Evolutionary conservation across 2,329 filamentous ascomycete species (phyloP).

Genomic region (Fusarium anthophilum): DNA sequence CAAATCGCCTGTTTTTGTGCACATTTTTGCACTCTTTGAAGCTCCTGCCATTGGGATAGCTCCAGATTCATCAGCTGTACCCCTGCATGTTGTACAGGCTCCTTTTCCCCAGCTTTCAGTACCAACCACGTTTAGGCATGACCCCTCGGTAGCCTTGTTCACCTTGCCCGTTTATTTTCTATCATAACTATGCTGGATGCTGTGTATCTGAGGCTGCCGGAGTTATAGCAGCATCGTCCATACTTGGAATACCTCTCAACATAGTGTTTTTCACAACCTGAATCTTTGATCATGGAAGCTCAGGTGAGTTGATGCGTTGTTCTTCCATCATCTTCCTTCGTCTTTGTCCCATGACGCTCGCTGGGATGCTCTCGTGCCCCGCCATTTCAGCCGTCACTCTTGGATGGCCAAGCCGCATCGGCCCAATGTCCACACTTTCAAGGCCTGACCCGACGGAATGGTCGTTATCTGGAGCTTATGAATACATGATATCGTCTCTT

Average conservation of each 20-base stretch:
- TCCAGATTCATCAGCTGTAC: constrained; percentile 16
- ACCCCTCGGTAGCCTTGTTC: constrained; percentile 53
- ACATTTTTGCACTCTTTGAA: neutral
- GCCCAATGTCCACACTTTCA: constrained; percentile 29
- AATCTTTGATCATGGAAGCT: constrained; percentile 55
- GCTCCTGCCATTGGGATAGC: constrained; percentile 3
- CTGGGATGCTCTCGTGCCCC: constrained; percentile 41
- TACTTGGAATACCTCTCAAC: constrained; percentile 15
- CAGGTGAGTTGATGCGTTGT: constrained; percentile 51
- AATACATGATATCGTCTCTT: neutral
- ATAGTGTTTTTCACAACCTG: constrained; percentile 26
- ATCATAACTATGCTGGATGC: constrained; percentile 55
- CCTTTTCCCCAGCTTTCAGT: constrained; percentile 29
- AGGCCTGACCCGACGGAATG: constrained; percentile 21
- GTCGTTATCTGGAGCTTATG: constrained; percentile 17
- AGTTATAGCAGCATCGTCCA: constrained; percentile 54
- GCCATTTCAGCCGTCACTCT: constrained; percentile 40
- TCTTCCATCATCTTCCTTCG: constrained; percentile 7
- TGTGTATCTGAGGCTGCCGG: constrained; percentile 53
- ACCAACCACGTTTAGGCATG: constrained; percentile 47
- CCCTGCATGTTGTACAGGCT: constrained; percentile 20
- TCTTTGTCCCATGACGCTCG: constrained; percentile 39
- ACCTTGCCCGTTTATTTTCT: constrained; percentile 43
- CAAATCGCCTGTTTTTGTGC: constrained; percentile 1
- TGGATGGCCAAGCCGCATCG: constrained; percentile 34